These are phyloP conservation scores for Nothophoma quercina DNA, from an alignment of 2,329 filamentous ascomycete species.

Conservation along the genomic window DNA sequence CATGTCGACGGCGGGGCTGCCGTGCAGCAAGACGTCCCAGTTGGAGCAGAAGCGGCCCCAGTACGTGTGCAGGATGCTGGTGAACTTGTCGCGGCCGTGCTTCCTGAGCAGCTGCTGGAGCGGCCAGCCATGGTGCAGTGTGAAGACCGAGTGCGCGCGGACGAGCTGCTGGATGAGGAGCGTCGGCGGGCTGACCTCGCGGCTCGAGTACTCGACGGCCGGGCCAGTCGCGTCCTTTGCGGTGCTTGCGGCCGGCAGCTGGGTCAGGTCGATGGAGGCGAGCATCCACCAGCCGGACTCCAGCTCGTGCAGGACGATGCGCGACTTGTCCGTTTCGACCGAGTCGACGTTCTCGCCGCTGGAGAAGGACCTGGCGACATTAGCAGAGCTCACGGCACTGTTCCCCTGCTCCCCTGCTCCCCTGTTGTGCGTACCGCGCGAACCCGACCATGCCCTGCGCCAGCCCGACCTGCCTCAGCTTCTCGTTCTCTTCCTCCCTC, in stretches of 20 bases:
- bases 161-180: conserved; percentile 82
- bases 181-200: conserved; percentile 84
- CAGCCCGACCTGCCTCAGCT: conserved; percentile 89
- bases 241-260: conserved; percentile 63
- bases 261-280: conserved; percentile 83
- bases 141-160: conserved; percentile 82
- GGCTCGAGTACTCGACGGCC: conserved; percentile 80
- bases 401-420: too few species aligned
- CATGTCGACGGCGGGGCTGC: conserved; percentile 81
- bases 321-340: conserved; percentile 88
- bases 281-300: conserved; percentile 96
- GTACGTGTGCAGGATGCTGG: conserved; percentile 75
- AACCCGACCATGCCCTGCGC: conserved; percentile 97
- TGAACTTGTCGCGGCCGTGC: conserved; percentile 72
- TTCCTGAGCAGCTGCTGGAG: conserved; percentile 74
- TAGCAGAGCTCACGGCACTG: too few species aligned
- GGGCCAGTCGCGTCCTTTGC: conserved; percentile 43
- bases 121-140: conserved; percentile 83
- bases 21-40: conserved; percentile 91
- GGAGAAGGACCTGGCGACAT: conserved; percentile 65
- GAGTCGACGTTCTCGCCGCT: conserved; percentile 77
- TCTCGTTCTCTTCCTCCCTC: conserved; percentile 78
- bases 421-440: conserved; percentile 62
- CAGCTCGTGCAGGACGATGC: conserved; percentile 84
- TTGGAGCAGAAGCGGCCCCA: conserved; percentile 73